These are phyloP conservation scores for Penicillium verrucosum DNA, from an alignment of 2,329 filamentous ascomycete genomes.

Conservation along the genomic window DNA sequence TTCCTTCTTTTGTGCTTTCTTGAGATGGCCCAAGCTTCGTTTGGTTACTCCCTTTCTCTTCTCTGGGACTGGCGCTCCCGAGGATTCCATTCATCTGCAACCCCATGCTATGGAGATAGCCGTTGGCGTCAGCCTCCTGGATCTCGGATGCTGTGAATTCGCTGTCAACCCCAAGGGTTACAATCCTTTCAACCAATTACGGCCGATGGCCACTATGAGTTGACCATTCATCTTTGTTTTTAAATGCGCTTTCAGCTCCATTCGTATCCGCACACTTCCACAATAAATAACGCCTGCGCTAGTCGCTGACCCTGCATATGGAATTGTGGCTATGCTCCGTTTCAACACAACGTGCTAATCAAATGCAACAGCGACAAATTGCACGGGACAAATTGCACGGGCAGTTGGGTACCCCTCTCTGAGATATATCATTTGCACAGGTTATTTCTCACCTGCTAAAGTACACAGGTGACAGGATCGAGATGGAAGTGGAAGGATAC, in stretches of 20 bases:
- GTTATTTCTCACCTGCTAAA: too few relatives aligned
- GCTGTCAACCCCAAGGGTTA: background rate
- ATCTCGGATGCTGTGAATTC: background rate
- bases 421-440: too few relatives aligned
- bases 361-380: too few relatives aligned
- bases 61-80: background rate
- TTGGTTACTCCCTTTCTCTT: background rate
- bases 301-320: background rate
- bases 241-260: background rate
- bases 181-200: background rate
- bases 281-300: background rate
- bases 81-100: background rate
- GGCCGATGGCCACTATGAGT: too few relatives aligned
- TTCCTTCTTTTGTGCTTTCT: background rate
- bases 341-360: background rate
- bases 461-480: too few relatives aligned
- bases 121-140: background rate
- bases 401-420: too few relatives aligned
- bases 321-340: background rate
- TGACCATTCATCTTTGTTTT: background rate
- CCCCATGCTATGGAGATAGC: too few relatives aligned
- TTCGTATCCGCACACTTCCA: background rate
- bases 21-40: background rate
- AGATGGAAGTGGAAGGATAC: too few relatives aligned
- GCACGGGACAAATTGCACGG: too few relatives aligned